Conservation (phyloP, 257 asterid genomes). For the Striga asiatica region DNA sequence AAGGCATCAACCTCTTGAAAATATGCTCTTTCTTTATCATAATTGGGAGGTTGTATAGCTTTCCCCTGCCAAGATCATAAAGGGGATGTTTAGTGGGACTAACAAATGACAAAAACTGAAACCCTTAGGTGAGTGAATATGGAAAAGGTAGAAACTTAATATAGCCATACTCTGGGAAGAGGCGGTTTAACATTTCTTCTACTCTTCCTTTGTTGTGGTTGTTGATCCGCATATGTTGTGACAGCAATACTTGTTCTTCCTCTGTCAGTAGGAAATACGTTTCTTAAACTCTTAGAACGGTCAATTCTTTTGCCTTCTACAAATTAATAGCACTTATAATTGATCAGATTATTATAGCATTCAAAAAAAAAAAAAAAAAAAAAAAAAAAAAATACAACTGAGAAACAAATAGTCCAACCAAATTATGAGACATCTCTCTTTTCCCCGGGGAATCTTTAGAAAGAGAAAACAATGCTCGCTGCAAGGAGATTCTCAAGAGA, state of each 20-base stretch:
- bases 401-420: constrained; percentile 2
- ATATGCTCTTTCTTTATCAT: constrained; percentile 61
- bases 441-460: too few relatives aligned
- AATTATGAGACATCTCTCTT: background rate
- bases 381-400: background rate
- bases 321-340: background rate
- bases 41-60: constrained; percentile 40
- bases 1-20: constrained; percentile 85
- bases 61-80: constrained; percentile 42
- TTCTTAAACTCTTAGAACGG: constrained; percentile 3
- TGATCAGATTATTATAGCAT: background rate
- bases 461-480: too few relatives aligned
- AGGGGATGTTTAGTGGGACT: background rate
- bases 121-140: background rate
- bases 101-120: constrained; percentile 1
- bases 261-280: constrained; percentile 31
- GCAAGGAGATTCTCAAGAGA: too few relatives aligned
- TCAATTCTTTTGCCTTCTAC: background rate
- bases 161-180: constrained; percentile 54
- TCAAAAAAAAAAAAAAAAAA: background rate
- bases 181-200: constrained; percentile 73
- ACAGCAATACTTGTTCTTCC: constrained; percentile 93
- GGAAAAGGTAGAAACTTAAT: constrained; percentile 7
- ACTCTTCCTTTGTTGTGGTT: constrained; percentile 47
- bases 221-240: constrained; percentile 34